A percentile compares a stretch with the other conserved stretches of the same genome.
These are phyloP conservation scores for Circinella umbellata DNA, from an alignment of 371 early-diverging fungal species.

Conservation along the genomic window DNA sequence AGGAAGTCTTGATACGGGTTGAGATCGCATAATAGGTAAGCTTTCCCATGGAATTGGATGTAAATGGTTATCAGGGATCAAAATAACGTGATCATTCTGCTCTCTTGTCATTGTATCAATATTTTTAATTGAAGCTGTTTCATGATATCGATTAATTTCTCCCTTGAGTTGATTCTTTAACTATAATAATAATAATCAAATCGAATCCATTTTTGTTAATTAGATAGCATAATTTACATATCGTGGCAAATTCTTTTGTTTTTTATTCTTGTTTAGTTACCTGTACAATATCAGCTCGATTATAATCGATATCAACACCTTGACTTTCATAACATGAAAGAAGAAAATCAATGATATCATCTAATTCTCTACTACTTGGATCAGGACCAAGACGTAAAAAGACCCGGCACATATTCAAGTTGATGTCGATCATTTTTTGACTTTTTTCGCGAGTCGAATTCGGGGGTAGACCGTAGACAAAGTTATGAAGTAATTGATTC, in stretches of 20 bases:
- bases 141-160: constrained; percentile 32
- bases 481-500: constrained; percentile 18
- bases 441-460: background rate
- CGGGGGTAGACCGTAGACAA: constrained; percentile 18
- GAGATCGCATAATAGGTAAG: constrained; percentile 68
- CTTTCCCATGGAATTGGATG: constrained; percentile 90
- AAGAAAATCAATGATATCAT: constrained; percentile 75
- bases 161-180: constrained; percentile 21
- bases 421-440: constrained; percentile 44
- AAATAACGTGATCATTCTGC: constrained; percentile 66
- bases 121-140: constrained; percentile 17
- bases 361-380: constrained; percentile 54
- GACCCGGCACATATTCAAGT: constrained; percentile 58
- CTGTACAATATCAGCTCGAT: constrained; percentile 57
- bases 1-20: constrained; percentile 82
- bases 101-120: constrained; percentile 22
- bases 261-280: constrained; percentile 27
- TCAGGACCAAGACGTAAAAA: constrained; percentile 60
- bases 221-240: background rate
- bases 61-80: constrained; percentile 82
- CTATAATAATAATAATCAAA: constrained; percentile 12
- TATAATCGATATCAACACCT: constrained; percentile 50
- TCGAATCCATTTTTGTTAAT: background rate
- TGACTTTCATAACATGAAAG: constrained; percentile 67
- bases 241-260: background rate